phyloP scores from a whole-genome alignment of 1,284 basidiomycete genomes.

The Taiwanofungus camphoratus region DNA sequence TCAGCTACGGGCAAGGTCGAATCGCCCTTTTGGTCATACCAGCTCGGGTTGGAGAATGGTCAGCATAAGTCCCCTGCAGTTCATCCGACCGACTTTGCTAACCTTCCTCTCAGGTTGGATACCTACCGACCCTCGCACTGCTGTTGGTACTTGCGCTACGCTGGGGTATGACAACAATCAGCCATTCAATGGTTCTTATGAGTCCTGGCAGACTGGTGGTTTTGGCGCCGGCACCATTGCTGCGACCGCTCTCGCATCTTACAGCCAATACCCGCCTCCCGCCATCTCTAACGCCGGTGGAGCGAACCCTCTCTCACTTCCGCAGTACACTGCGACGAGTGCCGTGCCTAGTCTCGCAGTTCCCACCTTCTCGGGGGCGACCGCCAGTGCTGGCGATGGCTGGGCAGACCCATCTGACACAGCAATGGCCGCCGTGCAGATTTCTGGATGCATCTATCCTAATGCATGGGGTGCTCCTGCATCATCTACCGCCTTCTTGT shows the following conservation, averaged over 20 bases:
- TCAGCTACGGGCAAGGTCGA: constrained; percentile 31
- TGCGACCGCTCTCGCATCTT: constrained; percentile 40
- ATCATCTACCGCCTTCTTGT: constrained; percentile 19
- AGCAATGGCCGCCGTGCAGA: constrained; percentile 42
- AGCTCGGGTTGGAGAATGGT: constrained; percentile 47
- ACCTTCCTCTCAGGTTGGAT: constrained; percentile 59
- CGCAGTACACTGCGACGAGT: constrained; percentile 67
- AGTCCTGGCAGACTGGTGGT: constrained; percentile 73
- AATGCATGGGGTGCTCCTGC: constrained; percentile 48
- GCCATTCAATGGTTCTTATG: constrained; percentile 51
- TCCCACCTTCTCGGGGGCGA: constrained; percentile 49
- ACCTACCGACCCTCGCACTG: constrained; percentile 65
- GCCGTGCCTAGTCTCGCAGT: constrained; percentile 49
- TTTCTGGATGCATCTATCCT: constrained; percentile 58
- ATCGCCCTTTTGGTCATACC: constrained; percentile 45
- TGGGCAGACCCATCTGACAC: constrained; percentile 66
- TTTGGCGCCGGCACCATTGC: constrained; percentile 56
- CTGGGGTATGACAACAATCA: constrained; percentile 38
- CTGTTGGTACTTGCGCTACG: constrained; percentile 56
- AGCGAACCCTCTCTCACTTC: constrained; percentile 41
- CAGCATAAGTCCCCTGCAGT: not conserved
- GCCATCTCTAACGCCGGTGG: constrained; percentile 39
- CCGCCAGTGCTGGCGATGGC: constrained; percentile 50
- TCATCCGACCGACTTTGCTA: not conserved
- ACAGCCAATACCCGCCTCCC: constrained; percentile 52